Conservation (phyloP, 2,329 filamentous ascomycete species). For the Fusarium sacchari region DNA sequence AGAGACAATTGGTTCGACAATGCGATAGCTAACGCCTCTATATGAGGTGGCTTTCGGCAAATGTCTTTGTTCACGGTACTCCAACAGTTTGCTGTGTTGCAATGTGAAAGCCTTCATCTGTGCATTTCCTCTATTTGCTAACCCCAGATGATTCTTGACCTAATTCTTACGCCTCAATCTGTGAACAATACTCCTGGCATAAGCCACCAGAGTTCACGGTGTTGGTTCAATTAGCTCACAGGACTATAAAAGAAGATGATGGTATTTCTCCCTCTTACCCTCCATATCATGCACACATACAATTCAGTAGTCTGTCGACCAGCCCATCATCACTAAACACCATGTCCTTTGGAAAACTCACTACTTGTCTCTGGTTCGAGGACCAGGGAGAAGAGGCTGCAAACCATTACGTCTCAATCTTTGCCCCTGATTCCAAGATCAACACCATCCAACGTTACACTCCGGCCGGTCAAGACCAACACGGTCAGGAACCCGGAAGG, state of each 20-base stretch:
- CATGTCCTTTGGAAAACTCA: slow-evolving; percentile 41
- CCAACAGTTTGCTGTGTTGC: neutral
- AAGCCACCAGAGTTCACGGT: slow-evolving; percentile 11
- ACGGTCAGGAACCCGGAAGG: slow-evolving; percentile 45
- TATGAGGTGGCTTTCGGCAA: slow-evolving; percentile 20
- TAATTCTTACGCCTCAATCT: neutral
- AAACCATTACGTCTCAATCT: slow-evolving; percentile 54
- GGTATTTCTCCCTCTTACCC: neutral
- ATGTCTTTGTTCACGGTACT: slow-evolving; percentile 23
- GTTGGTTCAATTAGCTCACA: neutral
- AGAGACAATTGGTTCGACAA: slow-evolving; percentile 7
- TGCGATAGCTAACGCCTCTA: slow-evolving; percentile 7
- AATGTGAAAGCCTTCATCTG: slow-evolving; percentile 8
- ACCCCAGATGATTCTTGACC: neutral
- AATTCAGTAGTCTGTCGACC: neutral
- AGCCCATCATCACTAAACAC: neutral
- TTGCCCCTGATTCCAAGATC: slow-evolving; percentile 52
- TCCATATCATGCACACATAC: neutral
- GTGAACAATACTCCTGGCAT: neutral
- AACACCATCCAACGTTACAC: slow-evolving; percentile 46
- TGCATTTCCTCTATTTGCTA: neutral
- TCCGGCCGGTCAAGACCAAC: slow-evolving; percentile 44
- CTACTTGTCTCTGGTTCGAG: slow-evolving; percentile 55
- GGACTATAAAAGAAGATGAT: neutral
- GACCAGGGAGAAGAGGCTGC: slow-evolving; percentile 55